phyloP scores from a whole-genome alignment of 2,329 filamentous ascomycete genomes.

The Scytalidium lignicola region DNA sequence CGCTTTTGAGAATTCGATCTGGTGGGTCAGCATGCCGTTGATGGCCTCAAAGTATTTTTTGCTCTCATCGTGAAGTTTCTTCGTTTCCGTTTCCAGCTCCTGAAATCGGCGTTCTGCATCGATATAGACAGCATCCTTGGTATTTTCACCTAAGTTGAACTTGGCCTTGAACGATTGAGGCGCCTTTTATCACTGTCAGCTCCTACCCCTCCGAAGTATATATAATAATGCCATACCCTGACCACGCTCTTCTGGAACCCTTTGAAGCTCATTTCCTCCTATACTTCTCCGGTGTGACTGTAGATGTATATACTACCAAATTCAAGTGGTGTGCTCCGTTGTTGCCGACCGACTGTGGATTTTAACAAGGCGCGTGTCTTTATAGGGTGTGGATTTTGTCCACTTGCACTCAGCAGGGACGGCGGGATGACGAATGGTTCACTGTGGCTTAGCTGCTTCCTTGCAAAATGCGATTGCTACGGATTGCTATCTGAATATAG shows the following conservation, averaged over 20 bases:
- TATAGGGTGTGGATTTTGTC: background rate
- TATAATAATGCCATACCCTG: constrained; percentile 55
- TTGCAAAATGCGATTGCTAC: background rate
- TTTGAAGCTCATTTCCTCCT: constrained; percentile 80
- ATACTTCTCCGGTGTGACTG: background rate
- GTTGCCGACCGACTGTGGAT: background rate
- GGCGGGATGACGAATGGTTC: background rate
- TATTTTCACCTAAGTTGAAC: constrained; percentile 94
- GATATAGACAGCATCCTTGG: constrained; percentile 90
- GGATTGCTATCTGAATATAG: background rate
- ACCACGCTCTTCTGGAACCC: constrained; percentile 87
- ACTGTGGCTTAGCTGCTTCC: background rate
- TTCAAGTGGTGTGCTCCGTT: background rate
- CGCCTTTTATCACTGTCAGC: constrained; percentile 45
- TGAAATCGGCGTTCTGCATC: constrained; percentile 92
- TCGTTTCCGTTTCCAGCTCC: constrained; percentile 92
- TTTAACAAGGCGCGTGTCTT: background rate
- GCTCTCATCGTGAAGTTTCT: constrained; percentile 93
- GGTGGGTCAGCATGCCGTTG: constrained; percentile 94
- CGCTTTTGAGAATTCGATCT: constrained; percentile 96
- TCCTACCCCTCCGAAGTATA: constrained; percentile 4
- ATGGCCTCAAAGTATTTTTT: constrained; percentile 97
- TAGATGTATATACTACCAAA: background rate
- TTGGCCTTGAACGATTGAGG: constrained; percentile 87
- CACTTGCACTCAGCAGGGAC: background rate